Base-by-base conservation (phyloP, 129 eudicot genomes). In the carrot (Daucus carota) region DNA sequence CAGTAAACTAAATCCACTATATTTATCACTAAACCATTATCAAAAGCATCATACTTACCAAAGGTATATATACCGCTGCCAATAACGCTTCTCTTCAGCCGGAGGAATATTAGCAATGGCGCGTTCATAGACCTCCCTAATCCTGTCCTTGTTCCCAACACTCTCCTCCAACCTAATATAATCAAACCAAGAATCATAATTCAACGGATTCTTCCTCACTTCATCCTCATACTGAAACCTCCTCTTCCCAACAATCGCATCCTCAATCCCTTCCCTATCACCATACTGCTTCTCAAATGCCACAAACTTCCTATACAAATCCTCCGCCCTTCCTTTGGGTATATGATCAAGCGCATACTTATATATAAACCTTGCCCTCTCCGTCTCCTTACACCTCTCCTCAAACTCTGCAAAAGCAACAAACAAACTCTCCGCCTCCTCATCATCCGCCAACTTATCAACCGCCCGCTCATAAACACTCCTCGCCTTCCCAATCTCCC, bases 261-360 rank as follows among this genome's bases (percentile, higher is more conserved):
- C 97, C 82, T 93, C 98, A 44, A 93, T 91, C 29, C 98, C 98
- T n/a, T 87, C 97, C 84, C 72, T 77, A 60, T 91, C 98, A 31
- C 98, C 98, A 82, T 89, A 93, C 77, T 91, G 97, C 83, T 93
- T 93, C 84, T 93, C 98, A 74, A 93, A 93, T 5, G 96, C 97
- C 17, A 93, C 97, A 83, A 90, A 93, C 81, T 93, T 93, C 81
- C 83, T 93, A 76, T 87, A 93, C 13, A 93, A 72, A 76, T 93
- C 96, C 81, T 93, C 98, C 0, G 98, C 96, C 79, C 98, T 80
- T 18, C 96, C 97, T 62, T 93, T 90, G 0, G 98, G 98, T 44
- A 93, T 93, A 82, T 87, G 97, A 83, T 91, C 97, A 52, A 93
- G 76, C 1, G 97, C 88, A 79, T 80, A 93, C 74, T 91, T 93